A percentile compares a stretch with the other conserved stretches of the same genome.
These are phyloP conservation scores for Biscutella laevigata DNA, from an alignment of 441 rosid genomes.

Conservation along the genomic window DNA sequence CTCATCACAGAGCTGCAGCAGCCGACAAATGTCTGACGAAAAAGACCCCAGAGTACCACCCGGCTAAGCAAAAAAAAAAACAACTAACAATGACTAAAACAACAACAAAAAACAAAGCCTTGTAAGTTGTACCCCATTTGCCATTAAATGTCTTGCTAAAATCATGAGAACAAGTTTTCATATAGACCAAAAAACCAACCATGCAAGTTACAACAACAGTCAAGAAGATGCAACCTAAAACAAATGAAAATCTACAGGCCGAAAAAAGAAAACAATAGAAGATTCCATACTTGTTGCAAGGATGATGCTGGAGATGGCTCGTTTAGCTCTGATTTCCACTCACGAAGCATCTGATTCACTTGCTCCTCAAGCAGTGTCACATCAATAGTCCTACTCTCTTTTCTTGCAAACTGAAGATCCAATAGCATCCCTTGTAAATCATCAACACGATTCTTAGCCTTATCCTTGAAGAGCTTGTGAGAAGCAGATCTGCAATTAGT, in stretches of 20 bases:
- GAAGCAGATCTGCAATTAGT: conserved; percentile 82
- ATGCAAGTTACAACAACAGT: background rate
- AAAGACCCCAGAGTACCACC: conserved; percentile 82
- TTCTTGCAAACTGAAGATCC: conserved; percentile 91
- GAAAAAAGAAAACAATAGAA: background rate
- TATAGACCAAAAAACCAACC: background rate
- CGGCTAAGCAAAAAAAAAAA: conserved; percentile 27
- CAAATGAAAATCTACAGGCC: background rate
- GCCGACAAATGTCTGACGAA: conserved; percentile 83
- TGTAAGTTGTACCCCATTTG: background rate
- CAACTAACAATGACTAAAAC: background rate
- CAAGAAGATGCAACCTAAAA: background rate
- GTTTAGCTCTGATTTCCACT: conserved; percentile 96
- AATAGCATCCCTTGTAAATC: conserved; percentile 83
- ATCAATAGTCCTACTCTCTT: conserved; percentile 69
- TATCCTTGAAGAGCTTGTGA: conserved; percentile 91
- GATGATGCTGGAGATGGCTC: conserved; percentile 97
- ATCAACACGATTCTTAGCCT: conserved; percentile 94
- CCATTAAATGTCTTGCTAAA: too few relatives aligned
- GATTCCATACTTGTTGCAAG: conserved; percentile 71
- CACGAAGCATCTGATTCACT: conserved; percentile 98
- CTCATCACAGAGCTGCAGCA: conserved; percentile 88
- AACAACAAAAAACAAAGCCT: background rate
- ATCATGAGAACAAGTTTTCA: background rate
- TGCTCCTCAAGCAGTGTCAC: conserved; percentile 87